These are phyloP conservation scores for Pyrenopolyporus hunteri DNA, from an alignment of 495 filamentous ascomycete species.

Conservation along the genomic window DNA sequence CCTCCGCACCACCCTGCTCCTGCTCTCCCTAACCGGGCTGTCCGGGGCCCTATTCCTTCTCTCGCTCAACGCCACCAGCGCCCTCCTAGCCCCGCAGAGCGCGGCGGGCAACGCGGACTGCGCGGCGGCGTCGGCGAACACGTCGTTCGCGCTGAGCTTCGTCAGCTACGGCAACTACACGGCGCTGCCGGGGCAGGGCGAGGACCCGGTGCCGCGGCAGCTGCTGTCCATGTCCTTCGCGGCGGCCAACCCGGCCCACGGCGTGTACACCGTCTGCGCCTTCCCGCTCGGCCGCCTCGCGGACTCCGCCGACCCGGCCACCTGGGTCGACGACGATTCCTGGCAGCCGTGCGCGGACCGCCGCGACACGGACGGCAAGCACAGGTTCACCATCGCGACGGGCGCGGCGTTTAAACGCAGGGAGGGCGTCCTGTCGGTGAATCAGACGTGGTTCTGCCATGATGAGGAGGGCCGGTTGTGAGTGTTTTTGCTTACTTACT, in stretches of 20 bases:
- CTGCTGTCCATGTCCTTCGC: conserved; percentile 33
- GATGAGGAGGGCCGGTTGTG: conserved; percentile 30
- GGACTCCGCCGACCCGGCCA: neutral
- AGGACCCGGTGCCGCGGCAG: conserved; percentile 18
- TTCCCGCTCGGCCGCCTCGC: conserved; percentile 27
- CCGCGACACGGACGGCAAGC: conserved; percentile 33
- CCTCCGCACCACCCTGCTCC: neutral
- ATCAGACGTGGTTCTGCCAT: conserved; percentile 40
- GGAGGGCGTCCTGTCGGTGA: conserved; percentile 11
- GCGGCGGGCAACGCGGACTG: conserved; percentile 16
- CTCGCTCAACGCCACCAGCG: neutral
- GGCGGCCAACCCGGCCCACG: conserved; percentile 25
- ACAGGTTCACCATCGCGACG: conserved; percentile 32
- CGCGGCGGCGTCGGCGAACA: conserved; percentile 9
- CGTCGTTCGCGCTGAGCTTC: conserved; percentile 23
- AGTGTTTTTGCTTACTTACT: conserved; percentile 3
- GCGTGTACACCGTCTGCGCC: conserved; percentile 27
- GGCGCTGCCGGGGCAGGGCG: conserved; percentile 19
- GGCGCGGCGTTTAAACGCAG: conserved; percentile 22
- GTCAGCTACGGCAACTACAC: conserved; percentile 40
- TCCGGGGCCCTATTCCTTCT: neutral
- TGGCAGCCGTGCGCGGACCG: conserved; percentile 40
- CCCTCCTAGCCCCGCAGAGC: neutral
- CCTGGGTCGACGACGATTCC: conserved; percentile 17
- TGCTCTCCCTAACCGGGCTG: neutral